A percentile compares a stretch with the other conserved stretches of the same genome.
phyloP scores from a whole-genome alignment of 164 flowering plant species.

The Nymphaea thermarum region DNA sequence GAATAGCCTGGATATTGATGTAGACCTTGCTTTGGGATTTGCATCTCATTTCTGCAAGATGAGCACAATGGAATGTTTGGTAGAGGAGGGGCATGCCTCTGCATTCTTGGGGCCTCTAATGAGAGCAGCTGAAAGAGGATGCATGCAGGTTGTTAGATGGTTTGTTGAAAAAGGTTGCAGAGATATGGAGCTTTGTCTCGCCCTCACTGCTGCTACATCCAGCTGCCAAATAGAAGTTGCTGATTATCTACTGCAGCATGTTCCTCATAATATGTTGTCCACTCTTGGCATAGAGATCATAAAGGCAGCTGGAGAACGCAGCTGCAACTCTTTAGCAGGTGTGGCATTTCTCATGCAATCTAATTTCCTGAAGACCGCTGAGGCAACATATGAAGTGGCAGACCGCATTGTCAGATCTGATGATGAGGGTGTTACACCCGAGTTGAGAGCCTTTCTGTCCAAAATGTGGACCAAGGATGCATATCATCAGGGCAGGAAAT shows the following conservation, averaged over 20 bases:
- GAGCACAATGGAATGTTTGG: constrained; percentile 89
- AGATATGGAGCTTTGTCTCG: constrained; percentile 96
- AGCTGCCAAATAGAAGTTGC: constrained; percentile 74
- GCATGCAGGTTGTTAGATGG: constrained; percentile 87
- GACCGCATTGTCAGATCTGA: constrained; percentile 72
- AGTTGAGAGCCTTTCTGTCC: constrained; percentile 48
- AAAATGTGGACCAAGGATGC: constrained; percentile 91
- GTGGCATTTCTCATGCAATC: constrained; percentile 75
- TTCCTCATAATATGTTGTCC: constrained; percentile 77
- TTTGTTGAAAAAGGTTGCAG: constrained; percentile 77
- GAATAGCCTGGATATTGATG: constrained; percentile 94
- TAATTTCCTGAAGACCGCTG: constrained; percentile 68
- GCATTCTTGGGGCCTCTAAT: constrained; percentile 89
- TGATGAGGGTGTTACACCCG: constrained; percentile 71
- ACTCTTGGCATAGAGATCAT: constrained; percentile 91
- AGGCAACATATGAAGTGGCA: constrained; percentile 82
- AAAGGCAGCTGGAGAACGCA: constrained; percentile 93
- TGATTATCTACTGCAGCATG: constrained; percentile 79
- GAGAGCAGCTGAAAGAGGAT: constrained; percentile 96
- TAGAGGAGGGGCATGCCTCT: constrained; percentile 83
- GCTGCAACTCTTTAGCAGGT: constrained; percentile 83
- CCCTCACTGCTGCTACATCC: constrained; percentile 90
- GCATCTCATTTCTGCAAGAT: constrained; percentile 92
- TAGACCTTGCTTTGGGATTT: constrained; percentile 90
- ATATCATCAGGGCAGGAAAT: constrained; percentile 40